Percentiles rank a stretch among this genome's conserved stretches.
Evolutionary conservation across 1,139 yeast genomes (phyloP).

Genomic region (Geotrichum restrictum): DNA sequence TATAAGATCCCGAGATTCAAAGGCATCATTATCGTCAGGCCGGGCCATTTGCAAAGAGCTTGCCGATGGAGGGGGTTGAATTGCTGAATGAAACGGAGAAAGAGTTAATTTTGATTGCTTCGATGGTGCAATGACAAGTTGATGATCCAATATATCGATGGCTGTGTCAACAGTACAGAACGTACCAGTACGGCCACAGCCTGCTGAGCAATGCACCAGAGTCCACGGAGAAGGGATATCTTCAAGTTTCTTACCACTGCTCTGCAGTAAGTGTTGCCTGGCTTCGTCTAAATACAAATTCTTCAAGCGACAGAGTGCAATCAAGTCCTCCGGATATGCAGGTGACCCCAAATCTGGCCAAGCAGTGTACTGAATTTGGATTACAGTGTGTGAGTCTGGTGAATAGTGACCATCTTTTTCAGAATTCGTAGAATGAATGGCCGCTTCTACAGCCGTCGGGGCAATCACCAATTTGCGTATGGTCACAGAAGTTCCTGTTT

Average conservation of each 20-base stretch:
- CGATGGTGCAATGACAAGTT: constrained; percentile 3
- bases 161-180: constrained; percentile 72
- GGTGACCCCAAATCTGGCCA: constrained; percentile 88
- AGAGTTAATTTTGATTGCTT: background rate
- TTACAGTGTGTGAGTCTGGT: constrained; percentile 37
- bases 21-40: background rate
- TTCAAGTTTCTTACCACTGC: constrained; percentile 6
- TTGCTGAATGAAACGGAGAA: constrained; percentile 5
- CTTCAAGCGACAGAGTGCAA: constrained; percentile 53
- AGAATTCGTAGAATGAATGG: background rate
- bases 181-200: constrained; percentile 90
- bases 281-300: constrained; percentile 25
- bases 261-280: constrained; percentile 29
- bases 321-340: constrained; percentile 48
- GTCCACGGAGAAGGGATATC: constrained; percentile 41
- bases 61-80: background rate
- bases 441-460: background rate
- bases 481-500: constrained; percentile 23
- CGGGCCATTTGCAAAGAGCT: background rate
- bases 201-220: constrained; percentile 83
- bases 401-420: background rate
- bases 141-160: constrained; percentile 43
- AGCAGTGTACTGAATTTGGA: constrained; percentile 64
- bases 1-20: constrained; percentile 47
- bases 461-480: constrained; percentile 25